Percentiles rank a stretch among this genome's conserved stretches.
phyloP scores from a whole-genome alignment of 139 green algal species.

The Chlamydomonas sphaeroides region DNA sequence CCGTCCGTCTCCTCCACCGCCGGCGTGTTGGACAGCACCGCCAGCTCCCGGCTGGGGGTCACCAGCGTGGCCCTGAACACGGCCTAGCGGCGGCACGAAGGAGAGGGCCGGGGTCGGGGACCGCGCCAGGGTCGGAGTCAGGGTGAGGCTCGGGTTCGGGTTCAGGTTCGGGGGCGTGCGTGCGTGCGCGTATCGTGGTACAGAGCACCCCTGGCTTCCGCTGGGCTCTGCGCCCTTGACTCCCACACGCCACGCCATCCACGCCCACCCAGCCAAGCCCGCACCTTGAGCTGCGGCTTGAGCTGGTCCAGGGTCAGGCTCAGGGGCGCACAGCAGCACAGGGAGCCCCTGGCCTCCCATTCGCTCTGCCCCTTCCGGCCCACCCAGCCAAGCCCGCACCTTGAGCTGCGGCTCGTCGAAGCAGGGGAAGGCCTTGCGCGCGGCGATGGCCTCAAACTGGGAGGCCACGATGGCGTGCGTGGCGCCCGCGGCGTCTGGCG shows the following conservation, averaged over 20 bases:
- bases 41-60: slow-evolving; percentile 24
- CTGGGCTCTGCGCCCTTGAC: too few species aligned
- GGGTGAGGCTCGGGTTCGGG: too few species aligned
- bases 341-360: background rate
- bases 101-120: too few species aligned
- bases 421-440: slow-evolving; percentile 89
- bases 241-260: too few species aligned
- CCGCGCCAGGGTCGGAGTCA: too few species aligned
- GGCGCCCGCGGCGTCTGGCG: slow-evolving; percentile 48
- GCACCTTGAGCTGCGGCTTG: slow-evolving; percentile 87
- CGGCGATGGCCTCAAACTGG: slow-evolving; percentile 83
- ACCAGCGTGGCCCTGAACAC: slow-evolving; percentile 60
- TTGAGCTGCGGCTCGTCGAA: slow-evolving; percentile 94
- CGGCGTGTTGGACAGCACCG: slow-evolving; percentile 87
- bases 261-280: too few species aligned
- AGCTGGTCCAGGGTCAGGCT: background rate
- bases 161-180: background rate
- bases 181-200: background rate
- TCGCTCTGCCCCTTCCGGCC: too few species aligned
- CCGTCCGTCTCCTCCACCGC: too few species aligned
- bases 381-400: slow-evolving; percentile 44
- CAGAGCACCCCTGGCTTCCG: too few species aligned
- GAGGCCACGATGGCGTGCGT: slow-evolving; percentile 68
- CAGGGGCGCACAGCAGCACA: background rate
- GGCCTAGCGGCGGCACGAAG: too few species aligned